Base-by-base conservation (phyloP, 805 yeast genomes). In the Clavispora asparagi region DNA sequence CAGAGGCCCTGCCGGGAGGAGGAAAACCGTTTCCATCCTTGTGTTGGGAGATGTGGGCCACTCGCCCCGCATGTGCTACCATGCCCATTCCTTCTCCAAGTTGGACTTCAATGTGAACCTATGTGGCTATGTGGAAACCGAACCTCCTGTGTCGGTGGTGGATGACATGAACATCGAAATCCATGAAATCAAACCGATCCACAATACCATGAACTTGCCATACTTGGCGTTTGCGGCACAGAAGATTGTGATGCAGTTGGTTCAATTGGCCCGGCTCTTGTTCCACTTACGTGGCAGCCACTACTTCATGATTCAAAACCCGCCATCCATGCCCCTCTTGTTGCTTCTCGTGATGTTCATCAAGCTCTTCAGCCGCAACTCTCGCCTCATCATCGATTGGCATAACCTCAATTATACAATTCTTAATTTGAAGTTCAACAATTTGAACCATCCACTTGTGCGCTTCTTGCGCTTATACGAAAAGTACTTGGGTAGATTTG, bases 31-130 rank as follows among this genome's bases (percentile, higher is more conserved):
- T 6, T 75, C 86, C 9, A 81, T 94, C 16, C 76, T 88, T 51
- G 99, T 94, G 2, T 68, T 94, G 16, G 99, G 99, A 1, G 98
- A 92, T 60, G 61, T 94, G 44, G 97, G 96, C 12, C 95, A 90
- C 60, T 91, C 97, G 0, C 99, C 99, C 7, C 74, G 99, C 49
- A 94, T 92, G 86, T 77, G 84, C 54, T 87, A 92, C 65, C 99
- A 94, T 62, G 96, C 95, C 0, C 67, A 74, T 47, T 84, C 92
- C 45, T 82, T 94, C 55, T 77, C 85, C n/a, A 63, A 73, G 29
- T 64, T 70, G 14, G 94, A 90, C 0, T 85, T 83, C 63, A 70
- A 73, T 40, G 98, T 94, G 4, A 87, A 85, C 47, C 63, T 94
- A 30, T 86, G 95, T 62, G 99, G 99, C 0, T 92, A 91, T 55